Percentiles rank a stretch among this genome's conserved stretches.
These are phyloP conservation scores for Filobasidium wieringae DNA, from an alignment of 768 basidiomycete species.

Conservation along the genomic window DNA sequence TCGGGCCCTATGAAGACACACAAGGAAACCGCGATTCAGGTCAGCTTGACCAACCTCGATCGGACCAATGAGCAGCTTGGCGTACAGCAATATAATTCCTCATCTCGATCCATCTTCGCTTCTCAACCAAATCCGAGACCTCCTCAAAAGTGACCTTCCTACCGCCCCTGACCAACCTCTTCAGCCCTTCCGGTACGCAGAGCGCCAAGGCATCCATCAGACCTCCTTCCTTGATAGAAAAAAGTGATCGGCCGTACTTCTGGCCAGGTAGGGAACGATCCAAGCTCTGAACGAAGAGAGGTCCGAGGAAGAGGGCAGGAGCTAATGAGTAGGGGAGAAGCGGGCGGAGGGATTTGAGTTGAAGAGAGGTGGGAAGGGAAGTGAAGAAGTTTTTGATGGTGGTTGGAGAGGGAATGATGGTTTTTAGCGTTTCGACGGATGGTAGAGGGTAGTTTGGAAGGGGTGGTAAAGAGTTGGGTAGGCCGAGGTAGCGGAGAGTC, in stretches of 20 bases:
- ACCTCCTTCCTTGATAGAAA: background rate
- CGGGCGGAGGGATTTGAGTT: conserved; percentile 6
- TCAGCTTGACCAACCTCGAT: background rate
- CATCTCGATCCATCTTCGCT: conserved; percentile 46
- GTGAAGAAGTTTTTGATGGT: conserved; percentile 6
- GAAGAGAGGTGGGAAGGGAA: conserved; percentile 10
- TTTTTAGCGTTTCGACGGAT: background rate
- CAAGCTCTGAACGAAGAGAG: conserved; percentile 48
- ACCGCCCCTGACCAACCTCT: conserved; percentile 10
- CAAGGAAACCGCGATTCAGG: background rate
- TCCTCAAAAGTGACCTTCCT: background rate
- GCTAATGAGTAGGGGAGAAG: conserved; percentile 50
- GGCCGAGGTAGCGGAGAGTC: conserved; percentile 5
- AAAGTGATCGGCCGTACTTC: conserved; percentile 32
- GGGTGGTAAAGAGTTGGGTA: background rate
- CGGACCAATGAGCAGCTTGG: background rate
- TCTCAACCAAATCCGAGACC: background rate
- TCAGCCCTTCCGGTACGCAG: background rate
- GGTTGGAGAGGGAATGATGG: conserved; percentile 7
- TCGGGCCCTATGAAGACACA: conserved; percentile 53
- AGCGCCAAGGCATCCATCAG: conserved; percentile 1
- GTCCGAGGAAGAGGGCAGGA: conserved; percentile 64
- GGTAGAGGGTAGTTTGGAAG: background rate
- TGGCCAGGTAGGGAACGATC: conserved; percentile 31
- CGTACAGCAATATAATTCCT: conserved; percentile 56